Evolutionary conservation across 371 early-diverging fungal genomes (phyloP).

Genomic region (Hamiltosporidium magnivora): DNA sequence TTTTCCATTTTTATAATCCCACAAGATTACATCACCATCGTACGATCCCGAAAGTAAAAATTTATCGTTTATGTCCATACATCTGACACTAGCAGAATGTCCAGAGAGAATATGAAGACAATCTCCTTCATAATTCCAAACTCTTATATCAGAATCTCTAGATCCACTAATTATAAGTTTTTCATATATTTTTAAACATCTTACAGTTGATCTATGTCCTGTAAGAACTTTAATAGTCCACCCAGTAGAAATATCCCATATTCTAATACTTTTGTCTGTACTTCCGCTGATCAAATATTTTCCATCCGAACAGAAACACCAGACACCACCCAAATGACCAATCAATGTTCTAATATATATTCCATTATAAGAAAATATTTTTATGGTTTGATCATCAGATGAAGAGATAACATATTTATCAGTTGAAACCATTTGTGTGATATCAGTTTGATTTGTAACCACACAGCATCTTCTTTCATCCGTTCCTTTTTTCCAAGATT

Average conservation of each 20-base stretch:
- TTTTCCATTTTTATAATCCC: conserved; percentile 61
- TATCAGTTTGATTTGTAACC: background rate
- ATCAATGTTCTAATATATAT: conserved; percentile 59
- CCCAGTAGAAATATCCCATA: conserved; percentile 83
- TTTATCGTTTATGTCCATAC: conserved; percentile 73
- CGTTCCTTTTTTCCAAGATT: background rate
- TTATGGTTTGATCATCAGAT: conserved; percentile 1
- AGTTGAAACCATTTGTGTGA: background rate
- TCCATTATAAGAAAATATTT: conserved; percentile 52
- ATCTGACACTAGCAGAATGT: conserved; percentile 77
- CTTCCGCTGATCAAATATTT: conserved; percentile 82
- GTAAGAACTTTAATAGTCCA: conserved; percentile 68
- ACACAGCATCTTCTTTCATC: background rate
- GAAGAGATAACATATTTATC: background rate
- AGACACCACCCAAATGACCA: conserved; percentile 91
- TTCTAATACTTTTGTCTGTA: conserved; percentile 80
- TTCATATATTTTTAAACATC: conserved; percentile 74
- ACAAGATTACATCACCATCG: conserved; percentile 84
- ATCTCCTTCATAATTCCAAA: conserved; percentile 47
- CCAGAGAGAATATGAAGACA: conserved; percentile 59
- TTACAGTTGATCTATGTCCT: conserved; percentile 82
- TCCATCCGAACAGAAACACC: conserved; percentile 77
- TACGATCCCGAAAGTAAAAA: conserved; percentile 80
- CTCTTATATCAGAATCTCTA: conserved; percentile 49
- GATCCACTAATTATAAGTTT: conserved; percentile 50